Conservation (phyloP, 1,284 basidiomycete genomes). For the Boletus semigastroideus region DNA sequence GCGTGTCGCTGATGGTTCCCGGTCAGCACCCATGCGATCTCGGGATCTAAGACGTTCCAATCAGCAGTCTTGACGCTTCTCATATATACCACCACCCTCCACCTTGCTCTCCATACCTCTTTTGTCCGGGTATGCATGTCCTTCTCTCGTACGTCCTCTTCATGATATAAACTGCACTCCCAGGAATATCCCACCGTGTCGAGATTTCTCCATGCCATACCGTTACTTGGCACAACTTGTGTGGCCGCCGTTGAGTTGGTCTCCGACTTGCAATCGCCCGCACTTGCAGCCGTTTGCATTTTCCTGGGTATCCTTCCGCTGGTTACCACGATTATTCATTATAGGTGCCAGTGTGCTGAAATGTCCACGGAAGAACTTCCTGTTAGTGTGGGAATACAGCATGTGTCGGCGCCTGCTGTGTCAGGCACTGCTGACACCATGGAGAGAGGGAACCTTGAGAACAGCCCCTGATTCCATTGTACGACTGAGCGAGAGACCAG, state of each 20-base stretch:
- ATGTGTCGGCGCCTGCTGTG: background rate
- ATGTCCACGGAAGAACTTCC: background rate
- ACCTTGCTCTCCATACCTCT: conserved; percentile 8
- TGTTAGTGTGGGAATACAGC: background rate
- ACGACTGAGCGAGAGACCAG: too few relatives aligned
- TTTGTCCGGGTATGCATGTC: conserved; percentile 6
- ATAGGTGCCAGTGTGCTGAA: background rate
- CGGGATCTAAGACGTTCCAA: conserved; percentile 6
- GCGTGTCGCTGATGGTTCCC: background rate
- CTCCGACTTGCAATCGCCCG: conserved; percentile 4
- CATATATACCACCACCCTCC: conserved; percentile 22
- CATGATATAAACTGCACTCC: background rate
- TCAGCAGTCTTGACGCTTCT: too few relatives aligned
- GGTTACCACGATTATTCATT: background rate
- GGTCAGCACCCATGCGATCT: conserved; percentile 13
- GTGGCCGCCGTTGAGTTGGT: conserved; percentile 14
- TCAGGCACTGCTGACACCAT: background rate
- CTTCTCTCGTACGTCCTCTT: too few relatives aligned
- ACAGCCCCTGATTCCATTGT: background rate
- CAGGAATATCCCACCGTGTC: conserved; percentile 10
- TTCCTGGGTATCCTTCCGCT: conserved; percentile 11
- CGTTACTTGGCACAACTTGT: conserved; percentile 13
- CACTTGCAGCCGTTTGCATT: conserved; percentile 4
- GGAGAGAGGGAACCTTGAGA: background rate
- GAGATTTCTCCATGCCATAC: conserved; percentile 20